Percentiles rank a stretch among this genome's conserved stretches.
Evolutionary conservation across 441 rosid species (phyloP).

Genomic region (Arabidopsis lyrata): DNA sequence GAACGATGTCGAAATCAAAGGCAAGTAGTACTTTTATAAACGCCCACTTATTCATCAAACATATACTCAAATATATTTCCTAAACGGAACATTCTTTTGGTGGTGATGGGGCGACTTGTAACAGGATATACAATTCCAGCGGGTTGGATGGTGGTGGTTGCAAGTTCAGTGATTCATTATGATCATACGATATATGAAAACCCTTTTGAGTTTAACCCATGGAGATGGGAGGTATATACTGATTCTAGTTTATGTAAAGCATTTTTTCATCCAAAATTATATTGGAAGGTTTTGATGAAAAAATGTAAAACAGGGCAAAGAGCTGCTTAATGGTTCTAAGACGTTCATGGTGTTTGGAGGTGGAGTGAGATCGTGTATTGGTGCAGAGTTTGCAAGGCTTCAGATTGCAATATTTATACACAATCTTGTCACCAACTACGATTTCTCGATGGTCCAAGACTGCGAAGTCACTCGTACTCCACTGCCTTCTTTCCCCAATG

Average conservation of each 20-base stretch:
- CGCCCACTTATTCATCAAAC: not conserved
- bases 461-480: not conserved
- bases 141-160: constrained; percentile 16
- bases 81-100: too few relatives aligned
- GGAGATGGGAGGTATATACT: not conserved
- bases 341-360: constrained; percentile 8
- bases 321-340: not conserved
- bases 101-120: too few relatives aligned
- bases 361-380: not conserved
- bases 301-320: constrained; percentile 8
- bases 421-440: not conserved
- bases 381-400: constrained; percentile 17
- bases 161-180: constrained; percentile 10
- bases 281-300: too few relatives aligned
- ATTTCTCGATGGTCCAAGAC: not conserved
- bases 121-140: constrained; percentile 19
- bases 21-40: not conserved
- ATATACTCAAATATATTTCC: not conserved
- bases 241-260: not conserved
- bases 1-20: constrained; percentile 18
- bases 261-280: not conserved
- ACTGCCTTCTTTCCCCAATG: not conserved
- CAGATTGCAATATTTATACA: not conserved
- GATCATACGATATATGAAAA: too few relatives aligned
- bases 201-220: too few relatives aligned